A percentile compares a stretch with the other conserved stretches of the same genome.
phyloP scores from a whole-genome alignment of 2,329 filamentous ascomycete species.

The Fusarium palustre region DNA sequence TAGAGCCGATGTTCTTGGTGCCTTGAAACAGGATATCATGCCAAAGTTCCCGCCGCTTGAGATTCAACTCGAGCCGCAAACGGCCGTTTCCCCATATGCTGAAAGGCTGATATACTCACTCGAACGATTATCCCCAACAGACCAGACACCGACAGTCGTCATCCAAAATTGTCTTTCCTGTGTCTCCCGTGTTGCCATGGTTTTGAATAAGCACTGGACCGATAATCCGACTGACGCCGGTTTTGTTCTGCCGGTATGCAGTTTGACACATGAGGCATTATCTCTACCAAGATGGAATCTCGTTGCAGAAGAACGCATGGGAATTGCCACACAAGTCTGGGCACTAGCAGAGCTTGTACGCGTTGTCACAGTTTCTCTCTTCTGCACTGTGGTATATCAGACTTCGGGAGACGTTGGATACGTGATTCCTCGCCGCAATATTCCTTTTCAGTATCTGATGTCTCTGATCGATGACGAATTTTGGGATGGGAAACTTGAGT shows the following conservation, averaged over 20 bases:
- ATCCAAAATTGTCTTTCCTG: slow-evolving; percentile 11
- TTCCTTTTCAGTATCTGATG: not conserved
- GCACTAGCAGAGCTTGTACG: slow-evolving; percentile 34
- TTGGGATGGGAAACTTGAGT: slow-evolving; percentile 12
- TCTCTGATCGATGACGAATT: not conserved
- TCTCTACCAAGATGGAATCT: slow-evolving; percentile 9
- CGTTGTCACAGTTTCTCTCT: slow-evolving; percentile 10
- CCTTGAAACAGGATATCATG: slow-evolving; percentile 21
- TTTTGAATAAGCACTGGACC: slow-evolving; percentile 23
- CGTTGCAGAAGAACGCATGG: accelerated
- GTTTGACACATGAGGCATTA: slow-evolving; percentile 21
- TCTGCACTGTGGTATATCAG: slow-evolving; percentile 21
- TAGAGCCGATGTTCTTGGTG: slow-evolving; percentile 35
- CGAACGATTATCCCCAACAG: accelerated
- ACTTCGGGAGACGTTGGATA: slow-evolving; percentile 27
- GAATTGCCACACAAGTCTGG: not conserved
- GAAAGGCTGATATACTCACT: not conserved
- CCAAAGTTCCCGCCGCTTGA: slow-evolving; percentile 24
- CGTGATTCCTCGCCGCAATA: slow-evolving; percentile 1
- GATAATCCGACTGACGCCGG: slow-evolving; percentile 4
- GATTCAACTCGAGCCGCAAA: not conserved
- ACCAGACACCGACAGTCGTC: not conserved
- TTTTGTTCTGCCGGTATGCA: slow-evolving; percentile 26
- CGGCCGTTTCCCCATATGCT: accelerated
- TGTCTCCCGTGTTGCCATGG: not conserved